phyloP scores from a whole-genome alignment of 768 basidiomycete species.

The Lactarius psammicola region DNA sequence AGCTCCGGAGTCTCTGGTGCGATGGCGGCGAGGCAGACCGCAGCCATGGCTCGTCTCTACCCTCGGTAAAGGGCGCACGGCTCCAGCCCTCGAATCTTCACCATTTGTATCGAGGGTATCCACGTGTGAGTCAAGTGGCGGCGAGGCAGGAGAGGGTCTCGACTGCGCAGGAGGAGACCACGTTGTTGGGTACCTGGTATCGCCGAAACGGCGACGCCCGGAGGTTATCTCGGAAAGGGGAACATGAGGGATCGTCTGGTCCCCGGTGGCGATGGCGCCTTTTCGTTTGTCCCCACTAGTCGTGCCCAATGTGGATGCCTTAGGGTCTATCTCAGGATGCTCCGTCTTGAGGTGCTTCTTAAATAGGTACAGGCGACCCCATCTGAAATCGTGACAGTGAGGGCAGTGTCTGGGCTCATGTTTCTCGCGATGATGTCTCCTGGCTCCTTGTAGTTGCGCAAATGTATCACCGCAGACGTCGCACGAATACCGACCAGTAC shows the following conservation, averaged over 20 bases:
- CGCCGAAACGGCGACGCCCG: no score
- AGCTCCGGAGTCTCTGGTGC: no score
- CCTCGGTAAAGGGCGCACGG: no score
- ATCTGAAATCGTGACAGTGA: neutral
- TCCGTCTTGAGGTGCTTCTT: neutral
- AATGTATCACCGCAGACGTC: neutral
- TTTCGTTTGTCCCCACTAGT: neutral
- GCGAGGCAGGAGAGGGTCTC: no score
- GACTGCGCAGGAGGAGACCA: no score
- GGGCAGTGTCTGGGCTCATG: neutral
- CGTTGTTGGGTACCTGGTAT: no score
- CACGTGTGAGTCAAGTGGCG: no score
- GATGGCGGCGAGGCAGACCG: no score
- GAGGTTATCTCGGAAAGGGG: neutral
- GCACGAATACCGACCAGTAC: neutral
- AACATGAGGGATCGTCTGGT: neutral
- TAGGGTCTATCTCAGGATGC: constrained; percentile 2
- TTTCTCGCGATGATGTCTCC: neutral
- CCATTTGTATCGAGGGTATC: no score
- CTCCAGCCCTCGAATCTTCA: no score
- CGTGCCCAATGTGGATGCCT: neutral
- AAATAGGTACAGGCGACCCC: neutral
- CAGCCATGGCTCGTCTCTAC: no score
- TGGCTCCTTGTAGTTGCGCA: neutral
- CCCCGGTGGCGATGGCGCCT: neutral